Conservation (phyloP, 495 filamentous ascomycete genomes). For the Penicillium fimorum region DNA sequence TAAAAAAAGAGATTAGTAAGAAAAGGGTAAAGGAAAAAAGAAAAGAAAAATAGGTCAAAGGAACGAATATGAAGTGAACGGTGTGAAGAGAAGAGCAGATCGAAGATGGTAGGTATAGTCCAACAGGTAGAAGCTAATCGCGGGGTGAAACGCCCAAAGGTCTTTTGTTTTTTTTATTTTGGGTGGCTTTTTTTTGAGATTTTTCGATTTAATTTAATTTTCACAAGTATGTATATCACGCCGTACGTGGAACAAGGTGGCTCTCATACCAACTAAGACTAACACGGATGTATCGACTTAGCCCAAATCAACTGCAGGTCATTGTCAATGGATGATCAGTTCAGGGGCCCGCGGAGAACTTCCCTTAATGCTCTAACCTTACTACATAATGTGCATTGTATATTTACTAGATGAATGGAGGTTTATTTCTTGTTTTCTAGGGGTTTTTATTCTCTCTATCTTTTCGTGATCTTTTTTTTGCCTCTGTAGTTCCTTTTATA, state of each 20-base stretch:
- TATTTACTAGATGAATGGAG: neutral
- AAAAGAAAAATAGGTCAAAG: constrained; percentile 30
- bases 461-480: neutral
- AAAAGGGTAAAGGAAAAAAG: constrained; percentile 19
- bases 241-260: constrained; percentile 32
- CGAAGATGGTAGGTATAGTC: constrained; percentile 27
- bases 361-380: constrained; percentile 1
- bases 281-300: constrained; percentile 33
- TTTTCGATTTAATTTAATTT: constrained; percentile 11
- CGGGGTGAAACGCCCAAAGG: constrained; percentile 38
- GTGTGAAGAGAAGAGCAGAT: constrained; percentile 19
- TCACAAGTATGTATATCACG: constrained; percentile 18
- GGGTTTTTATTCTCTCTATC: neutral
- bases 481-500: constrained; percentile 3
- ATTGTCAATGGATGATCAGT: constrained; percentile 27
- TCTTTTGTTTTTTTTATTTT: constrained; percentile 19
- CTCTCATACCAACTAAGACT: constrained; percentile 32
- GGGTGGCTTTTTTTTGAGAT: constrained; percentile 12
- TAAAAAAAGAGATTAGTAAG: constrained; percentile 18
- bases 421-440: neutral
- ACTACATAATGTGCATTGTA: neutral
- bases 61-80: constrained; percentile 29
- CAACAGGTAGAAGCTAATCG: constrained; percentile 37
- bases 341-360: constrained; percentile 19
- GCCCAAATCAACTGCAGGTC: constrained; percentile 25